These are phyloP conservation scores for Chenopodium berlandieri DNA, from an alignment of 148 eudicot genomes.

Conservation along the genomic window DNA sequence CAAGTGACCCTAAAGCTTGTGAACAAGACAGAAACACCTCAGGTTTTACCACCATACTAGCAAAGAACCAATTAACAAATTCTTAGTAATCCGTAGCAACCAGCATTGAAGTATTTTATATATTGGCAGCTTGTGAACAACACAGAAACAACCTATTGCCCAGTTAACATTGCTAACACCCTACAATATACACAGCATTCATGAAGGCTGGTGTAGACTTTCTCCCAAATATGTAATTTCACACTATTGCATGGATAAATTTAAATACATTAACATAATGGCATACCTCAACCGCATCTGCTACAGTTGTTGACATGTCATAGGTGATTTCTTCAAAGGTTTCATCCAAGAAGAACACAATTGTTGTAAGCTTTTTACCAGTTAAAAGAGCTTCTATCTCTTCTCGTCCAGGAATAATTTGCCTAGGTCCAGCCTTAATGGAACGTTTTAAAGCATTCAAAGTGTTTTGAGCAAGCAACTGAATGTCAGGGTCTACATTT, in stretches of 20 bases:
- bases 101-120: background rate
- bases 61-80: background rate
- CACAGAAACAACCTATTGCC: too few species aligned
- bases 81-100: background rate
- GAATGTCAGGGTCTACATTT: conserved; percentile 66
- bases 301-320: conserved; percentile 95
- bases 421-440: conserved; percentile 94
- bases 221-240: background rate
- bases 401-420: conserved; percentile 80
- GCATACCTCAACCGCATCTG: conserved; percentile 94
- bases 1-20: background rate
- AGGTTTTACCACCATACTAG: too few species aligned
- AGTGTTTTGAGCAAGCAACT: conserved; percentile 75
- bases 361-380: conserved; percentile 84
- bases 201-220: background rate
- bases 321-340: conserved; percentile 97
- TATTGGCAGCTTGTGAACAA: background rate
- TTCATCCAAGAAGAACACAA: conserved; percentile 96
- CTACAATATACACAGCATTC: background rate
- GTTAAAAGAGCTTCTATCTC: conserved; percentile 94
- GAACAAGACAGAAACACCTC: too few species aligned
- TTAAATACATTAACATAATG: background rate
- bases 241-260: background rate
- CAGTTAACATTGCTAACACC: background rate
- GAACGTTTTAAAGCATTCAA: conserved; percentile 86